phyloP scores from a whole-genome alignment of 2,329 filamentous ascomycete species.

The Pseudogymnoascus sp. region DNA sequence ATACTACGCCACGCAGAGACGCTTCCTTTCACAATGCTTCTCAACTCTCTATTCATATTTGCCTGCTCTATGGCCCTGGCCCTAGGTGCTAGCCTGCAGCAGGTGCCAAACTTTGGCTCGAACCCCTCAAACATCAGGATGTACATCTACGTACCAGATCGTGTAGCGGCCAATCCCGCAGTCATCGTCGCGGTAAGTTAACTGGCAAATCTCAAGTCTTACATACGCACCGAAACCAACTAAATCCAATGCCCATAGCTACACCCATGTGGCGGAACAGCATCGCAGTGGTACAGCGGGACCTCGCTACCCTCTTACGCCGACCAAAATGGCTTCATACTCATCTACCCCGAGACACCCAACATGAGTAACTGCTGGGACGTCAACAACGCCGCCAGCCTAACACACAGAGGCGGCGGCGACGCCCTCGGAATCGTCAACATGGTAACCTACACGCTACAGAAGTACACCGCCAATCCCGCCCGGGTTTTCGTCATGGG shows the following conservation, averaged over 20 bases:
- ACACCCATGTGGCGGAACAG: constrained; percentile 50
- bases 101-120: constrained; percentile 34
- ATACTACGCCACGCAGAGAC: not conserved
- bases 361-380: constrained; percentile 51
- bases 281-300: constrained; percentile 39
- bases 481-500: constrained; percentile 44
- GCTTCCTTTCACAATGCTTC: not conserved
- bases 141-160: constrained; percentile 40
- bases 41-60: not conserved
- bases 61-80: not conserved
- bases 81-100: constrained; percentile 6
- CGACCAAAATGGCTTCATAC: constrained; percentile 47
- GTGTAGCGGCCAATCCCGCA: constrained; percentile 38
- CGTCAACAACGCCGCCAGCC: constrained; percentile 41
- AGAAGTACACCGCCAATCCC: constrained; percentile 41
- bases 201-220: not conserved
- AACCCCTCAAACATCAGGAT: constrained; percentile 35
- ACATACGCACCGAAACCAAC: not conserved
- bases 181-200: constrained; percentile 44
- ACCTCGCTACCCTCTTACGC: constrained; percentile 47
- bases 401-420: constrained; percentile 47
- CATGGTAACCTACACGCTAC: constrained; percentile 47
- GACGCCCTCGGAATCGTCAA: constrained; percentile 47
- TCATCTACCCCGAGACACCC: constrained; percentile 48
- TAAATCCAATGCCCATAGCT: constrained; percentile 8